These are phyloP conservation scores for Crassisporium funariophilum DNA, from an alignment of 768 basidiomycete genomes.

Conservation along the genomic window DNA sequence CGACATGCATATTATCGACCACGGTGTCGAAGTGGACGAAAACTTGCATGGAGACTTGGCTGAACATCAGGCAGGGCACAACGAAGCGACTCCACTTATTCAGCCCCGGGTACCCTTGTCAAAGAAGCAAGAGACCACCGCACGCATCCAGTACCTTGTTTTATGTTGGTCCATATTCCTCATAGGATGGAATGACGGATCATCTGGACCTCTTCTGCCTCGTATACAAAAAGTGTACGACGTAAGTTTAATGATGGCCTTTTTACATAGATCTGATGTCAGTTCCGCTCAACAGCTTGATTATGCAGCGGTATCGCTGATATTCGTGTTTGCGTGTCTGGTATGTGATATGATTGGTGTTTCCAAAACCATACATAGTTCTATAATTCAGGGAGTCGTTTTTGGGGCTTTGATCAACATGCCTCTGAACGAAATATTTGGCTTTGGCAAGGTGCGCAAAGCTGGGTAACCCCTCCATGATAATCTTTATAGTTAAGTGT, in stretches of 20 bases:
- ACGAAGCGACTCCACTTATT: not conserved
- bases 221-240: constrained; percentile 60
- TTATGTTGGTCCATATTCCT: constrained; percentile 60
- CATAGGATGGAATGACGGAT: constrained; percentile 78
- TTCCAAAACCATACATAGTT: not conserved
- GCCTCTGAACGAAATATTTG: constrained; percentile 33
- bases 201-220: constrained; percentile 73
- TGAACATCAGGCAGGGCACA: too few relatives aligned
- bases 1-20: too few relatives aligned
- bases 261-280: not conserved
- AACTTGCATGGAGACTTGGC: too few relatives aligned
- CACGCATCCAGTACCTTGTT: constrained; percentile 50
- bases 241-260: constrained; percentile 31
- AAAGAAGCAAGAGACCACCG: constrained; percentile 2
- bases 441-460: constrained; percentile 50
- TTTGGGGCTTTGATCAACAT: constrained; percentile 41
- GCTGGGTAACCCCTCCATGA: not conserved
- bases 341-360: constrained; percentile 22
- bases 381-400: constrained; percentile 35
- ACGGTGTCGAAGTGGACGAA: too few relatives aligned
- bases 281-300: constrained; percentile 38
- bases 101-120: constrained; percentile 4
- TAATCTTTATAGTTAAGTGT: not conserved
- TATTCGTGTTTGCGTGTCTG: constrained; percentile 49
- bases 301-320: constrained; percentile 59